Conservation (phyloP, 345 rosid species). For the Heritiera fomes region DNA sequence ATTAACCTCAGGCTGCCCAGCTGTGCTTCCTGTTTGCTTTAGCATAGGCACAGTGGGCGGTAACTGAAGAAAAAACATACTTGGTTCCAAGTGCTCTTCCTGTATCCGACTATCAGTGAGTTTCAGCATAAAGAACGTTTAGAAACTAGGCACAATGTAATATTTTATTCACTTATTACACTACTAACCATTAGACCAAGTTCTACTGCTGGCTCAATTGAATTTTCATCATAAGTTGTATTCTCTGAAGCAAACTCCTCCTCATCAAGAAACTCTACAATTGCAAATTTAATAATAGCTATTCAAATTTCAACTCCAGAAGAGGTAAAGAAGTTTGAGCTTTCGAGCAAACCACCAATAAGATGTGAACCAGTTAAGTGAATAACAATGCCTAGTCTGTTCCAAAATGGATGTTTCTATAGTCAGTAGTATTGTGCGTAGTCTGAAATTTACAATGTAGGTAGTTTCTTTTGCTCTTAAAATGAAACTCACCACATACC, state of each 20-base stretch:
- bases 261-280: constrained; percentile 66
- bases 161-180: constrained; percentile 13
- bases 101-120: constrained; percentile 33
- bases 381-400: not conserved
- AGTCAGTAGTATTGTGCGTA: not conserved
- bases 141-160: not conserved
- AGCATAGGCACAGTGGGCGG: constrained; percentile 63
- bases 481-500: constrained; percentile 41
- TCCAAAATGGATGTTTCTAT: not conserved
- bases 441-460: not conserved
- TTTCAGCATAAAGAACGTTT: constrained; percentile 1
- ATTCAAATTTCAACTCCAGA: not conserved
- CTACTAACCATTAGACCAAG: constrained; percentile 65
- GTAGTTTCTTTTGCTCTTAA: not conserved
- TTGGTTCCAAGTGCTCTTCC: constrained; percentile 69
- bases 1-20: constrained; percentile 32
- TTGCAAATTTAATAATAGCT: constrained; percentile 14
- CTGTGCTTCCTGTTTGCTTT: constrained; percentile 43
- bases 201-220: constrained; percentile 43
- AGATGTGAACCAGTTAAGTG: not conserved
- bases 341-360: not conserved
- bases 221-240: constrained; percentile 43
- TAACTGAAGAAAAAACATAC: constrained; percentile 62
- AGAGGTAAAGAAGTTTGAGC: not conserved
- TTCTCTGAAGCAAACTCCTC: constrained; percentile 58